phyloP scores from a whole-genome alignment of 108 stramenopile genomes.

The Parietichytrium sp. region DNA sequence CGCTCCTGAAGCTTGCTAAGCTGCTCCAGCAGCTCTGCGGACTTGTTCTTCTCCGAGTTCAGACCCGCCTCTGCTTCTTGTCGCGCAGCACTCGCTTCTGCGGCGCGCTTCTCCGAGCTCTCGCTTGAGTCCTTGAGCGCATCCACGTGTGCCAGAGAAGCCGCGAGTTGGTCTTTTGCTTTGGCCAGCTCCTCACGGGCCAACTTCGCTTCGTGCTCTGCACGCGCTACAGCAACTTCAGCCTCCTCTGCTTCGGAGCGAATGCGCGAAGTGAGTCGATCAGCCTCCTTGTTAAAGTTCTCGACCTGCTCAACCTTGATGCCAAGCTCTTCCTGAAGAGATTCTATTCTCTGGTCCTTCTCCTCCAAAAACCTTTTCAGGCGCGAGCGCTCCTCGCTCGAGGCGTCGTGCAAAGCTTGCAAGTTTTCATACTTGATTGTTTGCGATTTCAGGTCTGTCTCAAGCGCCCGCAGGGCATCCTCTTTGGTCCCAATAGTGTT shows the following conservation, averaged over 20 bases:
- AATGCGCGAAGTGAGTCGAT: background rate
- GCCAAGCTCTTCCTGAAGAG: background rate
- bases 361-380: background rate
- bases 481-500: slow-evolving; percentile 35
- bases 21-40: slow-evolving; percentile 2
- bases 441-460: background rate
- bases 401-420: background rate
- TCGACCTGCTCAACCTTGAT: background rate
- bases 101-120: background rate
- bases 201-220: background rate
- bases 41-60: slow-evolving; percentile 9
- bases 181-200: background rate
- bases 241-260: slow-evolving; percentile 29
- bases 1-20: slow-evolving; percentile 25
- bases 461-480: slow-evolving; percentile 24
- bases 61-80: slow-evolving; percentile 5
- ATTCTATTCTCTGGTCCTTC: background rate
- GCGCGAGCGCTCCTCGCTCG: background rate
- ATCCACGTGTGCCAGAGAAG: background rate
- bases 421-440: slow-evolving; percentile 26
- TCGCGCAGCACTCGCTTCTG: slow-evolving; percentile 2
- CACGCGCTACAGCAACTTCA: background rate
- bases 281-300: background rate
- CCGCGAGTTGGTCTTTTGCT: background rate
- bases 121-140: slow-evolving; percentile 14